These are phyloP conservation scores for Pestalotiopsis fici DNA, from an alignment of 2,329 filamentous ascomycete genomes.

Conservation along the genomic window DNA sequence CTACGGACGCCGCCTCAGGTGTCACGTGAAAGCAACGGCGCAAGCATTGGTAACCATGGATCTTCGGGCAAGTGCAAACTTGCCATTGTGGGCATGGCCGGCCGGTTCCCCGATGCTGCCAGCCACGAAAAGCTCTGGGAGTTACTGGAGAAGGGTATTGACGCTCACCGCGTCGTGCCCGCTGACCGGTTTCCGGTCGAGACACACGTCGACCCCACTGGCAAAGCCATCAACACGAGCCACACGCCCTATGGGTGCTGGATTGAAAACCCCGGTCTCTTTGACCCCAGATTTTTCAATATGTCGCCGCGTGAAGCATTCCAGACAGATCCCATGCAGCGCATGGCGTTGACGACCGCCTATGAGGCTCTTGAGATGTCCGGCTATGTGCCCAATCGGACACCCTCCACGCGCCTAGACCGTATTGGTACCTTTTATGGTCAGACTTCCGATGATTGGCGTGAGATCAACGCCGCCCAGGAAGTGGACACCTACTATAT, in stretches of 20 bases:
- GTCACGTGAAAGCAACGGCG: slow-evolving; percentile 31
- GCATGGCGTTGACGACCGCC: slow-evolving; percentile 73
- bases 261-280: slow-evolving; percentile 73
- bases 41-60: slow-evolving; percentile 48
- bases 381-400: slow-evolving; percentile 74
- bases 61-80: slow-evolving; percentile 63
- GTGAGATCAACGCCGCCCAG: slow-evolving; percentile 73
- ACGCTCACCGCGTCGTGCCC: slow-evolving; percentile 70
- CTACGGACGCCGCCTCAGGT: slow-evolving; percentile 38
- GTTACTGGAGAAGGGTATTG: slow-evolving; percentile 71
- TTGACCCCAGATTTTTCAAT: slow-evolving; percentile 85
- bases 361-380: slow-evolving; percentile 84
- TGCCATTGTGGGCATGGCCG: slow-evolving; percentile 83
- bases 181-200: slow-evolving; percentile 73
- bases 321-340: slow-evolving; percentile 80
- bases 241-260: slow-evolving; percentile 77
- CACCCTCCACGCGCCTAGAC: slow-evolving; percentile 65
- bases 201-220: slow-evolving; percentile 70
- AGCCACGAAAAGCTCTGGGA: slow-evolving; percentile 75
- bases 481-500: slow-evolving; percentile 62
- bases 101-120: slow-evolving; percentile 73
- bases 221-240: slow-evolving; percentile 74
- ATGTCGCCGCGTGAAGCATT: slow-evolving; percentile 81
- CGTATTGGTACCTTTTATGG: slow-evolving; percentile 75
- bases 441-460: slow-evolving; percentile 76